Percentiles rank a stretch among this genome's conserved stretches.
These are phyloP conservation scores for Populus davidiana DNA, from an alignment of 345 rosid species.

Conservation along the genomic window DNA sequence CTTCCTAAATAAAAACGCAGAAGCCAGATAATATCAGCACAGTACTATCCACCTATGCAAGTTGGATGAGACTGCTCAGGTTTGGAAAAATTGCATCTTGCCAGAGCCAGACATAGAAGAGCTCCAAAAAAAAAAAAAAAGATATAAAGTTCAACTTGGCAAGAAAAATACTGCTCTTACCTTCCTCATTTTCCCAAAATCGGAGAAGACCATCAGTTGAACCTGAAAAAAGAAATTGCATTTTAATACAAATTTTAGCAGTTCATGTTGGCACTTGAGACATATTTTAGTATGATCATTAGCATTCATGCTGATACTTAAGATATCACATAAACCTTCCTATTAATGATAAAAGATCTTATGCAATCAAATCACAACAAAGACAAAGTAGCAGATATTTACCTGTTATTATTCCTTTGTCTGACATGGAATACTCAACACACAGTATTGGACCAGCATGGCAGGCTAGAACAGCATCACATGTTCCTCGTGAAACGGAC, in stretches of 20 bases:
- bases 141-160: background rate
- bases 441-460: constrained; percentile 88
- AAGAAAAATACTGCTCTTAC: constrained; percentile 36
- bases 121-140: background rate
- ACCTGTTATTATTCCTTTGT: constrained; percentile 98
- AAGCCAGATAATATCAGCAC: background rate
- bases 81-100: constrained; percentile 1
- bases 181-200: constrained; percentile 95
- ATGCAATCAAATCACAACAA: background rate
- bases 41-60: background rate
- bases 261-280: background rate
- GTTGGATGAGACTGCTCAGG: background rate
- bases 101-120: background rate
- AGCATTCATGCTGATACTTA: background rate
- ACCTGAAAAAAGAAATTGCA: constrained; percentile 48
- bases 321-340: background rate
- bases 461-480: constrained; percentile 91
- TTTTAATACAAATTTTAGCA: constrained; percentile 12
- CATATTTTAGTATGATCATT: background rate
- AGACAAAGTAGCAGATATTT: background rate
- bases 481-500: constrained; percentile 89
- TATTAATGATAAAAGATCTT: too few relatives aligned
- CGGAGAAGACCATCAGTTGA: constrained; percentile 97
- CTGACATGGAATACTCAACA: constrained; percentile 78
- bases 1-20: background rate